Percentiles rank a stretch among this genome's conserved stretches.
phyloP scores from a whole-genome alignment of 2,329 filamentous ascomycete species.

The Calonectria crousiana region DNA sequence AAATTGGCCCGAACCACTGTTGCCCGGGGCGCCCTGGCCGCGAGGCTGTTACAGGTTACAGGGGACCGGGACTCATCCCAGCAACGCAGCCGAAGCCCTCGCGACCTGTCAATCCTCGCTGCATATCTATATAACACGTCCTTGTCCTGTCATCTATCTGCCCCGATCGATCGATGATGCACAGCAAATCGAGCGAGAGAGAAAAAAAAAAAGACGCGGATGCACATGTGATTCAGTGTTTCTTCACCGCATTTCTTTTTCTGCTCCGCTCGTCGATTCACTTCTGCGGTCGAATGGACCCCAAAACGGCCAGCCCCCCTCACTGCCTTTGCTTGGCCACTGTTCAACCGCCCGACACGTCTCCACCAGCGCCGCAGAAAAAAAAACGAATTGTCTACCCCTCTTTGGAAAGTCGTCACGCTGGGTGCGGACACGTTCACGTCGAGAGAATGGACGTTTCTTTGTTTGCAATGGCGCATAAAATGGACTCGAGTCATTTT shows the following conservation, averaged over 20 bases:
- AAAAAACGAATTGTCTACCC: slow-evolving; percentile 10
- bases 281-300: slow-evolving; percentile 2
- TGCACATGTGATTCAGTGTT: background rate
- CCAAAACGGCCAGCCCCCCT: background rate
- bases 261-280: background rate
- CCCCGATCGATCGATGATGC: background rate
- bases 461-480: background rate
- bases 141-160: background rate
- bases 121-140: background rate
- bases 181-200: background rate
- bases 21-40: background rate
- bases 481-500: background rate
- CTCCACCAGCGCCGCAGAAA: slow-evolving; percentile 11
- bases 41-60: background rate
- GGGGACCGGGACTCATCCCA: background rate
- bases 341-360: slow-evolving; percentile 13
- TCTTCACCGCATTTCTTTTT: slow-evolving; percentile 2
- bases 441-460: background rate
- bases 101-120: background rate
- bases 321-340: background rate
- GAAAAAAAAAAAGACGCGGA: background rate
- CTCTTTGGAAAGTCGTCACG: slow-evolving; percentile 6
- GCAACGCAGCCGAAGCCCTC: background rate
- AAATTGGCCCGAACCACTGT: background rate
- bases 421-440: background rate